These are phyloP conservation scores for Talaromyces sp. DNA, from an alignment of 2,329 filamentous ascomycete species.

Conservation along the genomic window DNA sequence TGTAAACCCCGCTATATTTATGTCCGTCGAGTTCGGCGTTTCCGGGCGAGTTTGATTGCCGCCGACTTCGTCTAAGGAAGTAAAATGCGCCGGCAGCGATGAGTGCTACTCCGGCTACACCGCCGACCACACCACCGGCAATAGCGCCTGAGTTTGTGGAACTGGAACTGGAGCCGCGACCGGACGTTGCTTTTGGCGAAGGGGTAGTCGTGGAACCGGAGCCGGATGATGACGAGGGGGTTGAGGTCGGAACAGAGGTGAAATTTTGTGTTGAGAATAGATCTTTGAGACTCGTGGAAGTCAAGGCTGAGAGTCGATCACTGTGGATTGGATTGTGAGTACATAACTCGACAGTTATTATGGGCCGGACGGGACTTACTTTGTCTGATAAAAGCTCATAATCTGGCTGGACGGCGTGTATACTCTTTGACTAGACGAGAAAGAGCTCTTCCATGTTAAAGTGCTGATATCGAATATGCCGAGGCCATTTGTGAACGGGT, in stretches of 20 bases:
- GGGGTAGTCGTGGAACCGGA: background rate
- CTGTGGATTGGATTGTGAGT: background rate
- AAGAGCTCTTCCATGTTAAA: background rate
- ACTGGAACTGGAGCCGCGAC: slow-evolving; percentile 12
- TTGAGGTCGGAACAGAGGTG: background rate
- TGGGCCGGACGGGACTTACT: background rate
- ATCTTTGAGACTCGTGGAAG: background rate
- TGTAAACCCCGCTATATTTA: background rate
- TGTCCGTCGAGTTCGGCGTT: background rate
- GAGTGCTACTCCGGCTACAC: slow-evolving; percentile 35
- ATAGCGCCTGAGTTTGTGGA: slow-evolving; percentile 25
- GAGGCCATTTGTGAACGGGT: background rate
- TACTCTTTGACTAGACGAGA: background rate
- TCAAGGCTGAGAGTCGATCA: background rate
- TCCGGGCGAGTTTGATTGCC: background rate
- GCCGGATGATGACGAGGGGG: background rate
- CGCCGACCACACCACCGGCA: slow-evolving; percentile 28
- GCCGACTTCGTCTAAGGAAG: background rate
- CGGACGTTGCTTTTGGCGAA: background rate
- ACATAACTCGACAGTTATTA: background rate
- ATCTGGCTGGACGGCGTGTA: background rate
- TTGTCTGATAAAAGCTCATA: background rate
- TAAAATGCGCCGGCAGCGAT: background rate
- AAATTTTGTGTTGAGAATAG: background rate
- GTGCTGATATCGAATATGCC: slow-evolving; percentile 1